Evolutionary conservation across 495 filamentous ascomycete species (phyloP), one percentile per base, ranked within the genome.

Genomic region (Lepidopterella palustris): DNA sequence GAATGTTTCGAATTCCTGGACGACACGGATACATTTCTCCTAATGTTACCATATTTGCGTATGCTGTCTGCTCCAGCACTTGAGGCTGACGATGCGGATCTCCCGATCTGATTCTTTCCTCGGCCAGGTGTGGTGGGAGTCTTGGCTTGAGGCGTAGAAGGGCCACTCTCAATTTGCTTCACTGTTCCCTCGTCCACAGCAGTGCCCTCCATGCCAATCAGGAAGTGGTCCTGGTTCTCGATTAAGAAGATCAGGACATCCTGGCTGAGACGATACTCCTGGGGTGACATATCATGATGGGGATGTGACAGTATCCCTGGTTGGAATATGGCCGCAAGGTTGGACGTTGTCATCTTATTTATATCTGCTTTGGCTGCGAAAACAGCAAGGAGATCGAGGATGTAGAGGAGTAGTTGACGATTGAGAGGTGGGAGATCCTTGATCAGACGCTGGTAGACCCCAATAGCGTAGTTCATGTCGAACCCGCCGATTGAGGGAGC

Each of bases 161-260:
- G 62, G 23, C 81, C 82, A 63, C 86, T 82, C 71, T 93, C 84
- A 29, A 95, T 85, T 66, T 95, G 88, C 68, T 87, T 88, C 25
- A 91, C 83, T 3, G 90, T 95, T 66, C 89, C 84, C 68, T 91
- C 88, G 70, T 96, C 91, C 5, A 88, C 87, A 4, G 83, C 90
- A 4, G 91, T 96, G 20, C 91, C 91, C 70, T 88, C 87, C 91
- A 97, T 97, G 15, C 91, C 91, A 53, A 97, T 92, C 54, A 80
- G 64, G 66, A 80, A 80, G 64, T 77, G 71, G 61, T 80, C 85
- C 57, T 97, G 92, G 65, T 99, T 96, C 70, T 97, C 90, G 61
- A 99, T 99, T 62, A 99, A 76, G 71, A 97, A 99, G 25, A 97
- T 95, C 68, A 99, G 82, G 39, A 99, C 93, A 68, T 95, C 90